Conservation (phyloP, 192 early-diverging fungal genomes). For the Podila horticola region DNA sequence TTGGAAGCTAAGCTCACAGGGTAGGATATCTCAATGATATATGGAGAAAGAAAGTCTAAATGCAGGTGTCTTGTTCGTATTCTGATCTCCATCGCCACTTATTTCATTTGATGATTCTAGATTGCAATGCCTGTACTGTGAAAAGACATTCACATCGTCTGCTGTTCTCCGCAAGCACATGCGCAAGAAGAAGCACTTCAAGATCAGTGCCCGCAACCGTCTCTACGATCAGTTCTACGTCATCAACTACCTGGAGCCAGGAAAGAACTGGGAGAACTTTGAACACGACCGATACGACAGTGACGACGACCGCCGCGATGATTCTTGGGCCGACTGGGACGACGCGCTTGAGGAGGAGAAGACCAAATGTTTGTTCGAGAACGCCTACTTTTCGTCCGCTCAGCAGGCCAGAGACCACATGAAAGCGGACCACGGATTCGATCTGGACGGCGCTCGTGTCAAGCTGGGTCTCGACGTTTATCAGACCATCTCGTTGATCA, state of each 20-base stretch:
- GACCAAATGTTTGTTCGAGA: constrained; percentile 87
- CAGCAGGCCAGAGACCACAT: constrained; percentile 78
- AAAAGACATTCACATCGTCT: constrained; percentile 88
- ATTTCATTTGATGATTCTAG: constrained; percentile 18
- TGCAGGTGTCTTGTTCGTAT: too few species aligned
- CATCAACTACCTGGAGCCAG: constrained; percentile 91
- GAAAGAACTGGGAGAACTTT: constrained; percentile 90
- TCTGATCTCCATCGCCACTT: too few species aligned
- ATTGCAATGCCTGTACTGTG: constrained; percentile 92
- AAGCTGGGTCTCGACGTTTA: constrained; percentile 81
- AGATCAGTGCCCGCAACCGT: constrained; percentile 89
- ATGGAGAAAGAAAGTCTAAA: too few species aligned
- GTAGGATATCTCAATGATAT: constrained; percentile 25
- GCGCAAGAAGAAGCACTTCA: constrained; percentile 99
- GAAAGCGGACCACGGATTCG: constrained; percentile 79
- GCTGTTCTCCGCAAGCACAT: constrained; percentile 95
- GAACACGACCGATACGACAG: constrained; percentile 83
- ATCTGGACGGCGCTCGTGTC: constrained; percentile 68
- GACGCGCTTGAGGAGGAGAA: constrained; percentile 71
- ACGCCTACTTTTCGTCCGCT: constrained; percentile 65
- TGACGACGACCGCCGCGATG: constrained; percentile 75
- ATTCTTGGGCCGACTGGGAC: constrained; percentile 86
- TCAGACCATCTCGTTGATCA: constrained; percentile 84
- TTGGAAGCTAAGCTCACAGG: constrained; percentile 76
- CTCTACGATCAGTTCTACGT: constrained; percentile 96